A percentile compares a stretch with the other conserved stretches of the same genome.
These are phyloP conservation scores for Gracilaria caudata DNA, from an alignment of 23 red algal species.

Conservation along the genomic window DNA sequence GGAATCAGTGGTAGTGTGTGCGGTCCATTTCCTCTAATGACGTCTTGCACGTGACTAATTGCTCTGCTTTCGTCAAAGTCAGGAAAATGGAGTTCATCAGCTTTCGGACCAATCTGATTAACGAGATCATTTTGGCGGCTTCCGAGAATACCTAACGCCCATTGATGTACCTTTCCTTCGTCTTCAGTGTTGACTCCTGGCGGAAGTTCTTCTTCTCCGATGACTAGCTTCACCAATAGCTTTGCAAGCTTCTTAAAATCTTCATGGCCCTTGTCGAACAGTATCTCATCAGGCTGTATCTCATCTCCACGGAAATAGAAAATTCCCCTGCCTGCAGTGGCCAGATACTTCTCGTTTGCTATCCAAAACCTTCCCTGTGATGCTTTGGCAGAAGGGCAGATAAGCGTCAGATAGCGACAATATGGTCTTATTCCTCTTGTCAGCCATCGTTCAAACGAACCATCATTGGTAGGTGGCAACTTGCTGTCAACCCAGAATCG, in stretches of 20 bases:
- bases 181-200: neutral
- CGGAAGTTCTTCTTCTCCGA: neutral
- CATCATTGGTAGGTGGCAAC: neutral
- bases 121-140: neutral
- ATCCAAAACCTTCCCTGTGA: constrained; percentile 5
- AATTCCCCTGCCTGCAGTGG: neutral
- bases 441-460: constrained; percentile 19
- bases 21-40: neutral
- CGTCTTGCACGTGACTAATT: neutral
- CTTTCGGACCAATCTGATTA: neutral
- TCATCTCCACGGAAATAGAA: constrained; percentile 9
- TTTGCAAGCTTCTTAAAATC: neutral
- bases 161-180: neutral
- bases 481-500: constrained; percentile 30
- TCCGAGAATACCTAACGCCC: neutral
- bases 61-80: neutral
- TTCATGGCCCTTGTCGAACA: neutral
- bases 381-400: constrained; percentile 10
- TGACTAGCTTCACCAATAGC: neutral
- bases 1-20: neutral
- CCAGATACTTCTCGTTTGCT: constrained; percentile 26
- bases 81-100: neutral
- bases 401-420: constrained; percentile 8
- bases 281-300: neutral
- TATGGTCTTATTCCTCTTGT: constrained; percentile 2